Evolutionary conservation across 192 early-diverging fungal genomes (phyloP).

Genomic region (Linnemannia schmuckeri): DNA sequence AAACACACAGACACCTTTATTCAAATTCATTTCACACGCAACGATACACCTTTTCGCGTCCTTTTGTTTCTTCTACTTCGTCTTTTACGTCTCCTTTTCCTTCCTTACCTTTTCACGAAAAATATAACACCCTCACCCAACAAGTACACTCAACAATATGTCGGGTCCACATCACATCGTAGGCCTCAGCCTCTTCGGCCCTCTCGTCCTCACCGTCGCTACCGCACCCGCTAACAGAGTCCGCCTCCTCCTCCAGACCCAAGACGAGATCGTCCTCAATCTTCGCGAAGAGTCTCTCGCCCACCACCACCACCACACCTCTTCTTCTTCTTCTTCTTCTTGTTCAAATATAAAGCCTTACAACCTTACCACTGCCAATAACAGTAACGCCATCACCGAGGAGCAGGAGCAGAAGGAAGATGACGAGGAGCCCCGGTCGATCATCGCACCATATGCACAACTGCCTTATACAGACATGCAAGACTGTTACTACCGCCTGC

Average conservation of each 20-base stretch:
- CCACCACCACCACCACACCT: not conserved
- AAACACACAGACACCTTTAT: not conserved
- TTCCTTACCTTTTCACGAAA: not conserved
- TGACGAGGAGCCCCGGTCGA: constrained; percentile 34
- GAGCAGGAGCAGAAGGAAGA: constrained; percentile 7
- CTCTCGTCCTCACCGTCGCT: constrained; percentile 8
- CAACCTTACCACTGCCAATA: not conserved
- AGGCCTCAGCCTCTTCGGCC: constrained; percentile 18
- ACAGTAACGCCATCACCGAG: not conserved
- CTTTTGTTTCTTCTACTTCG: not conserved
- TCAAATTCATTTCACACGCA: no score
- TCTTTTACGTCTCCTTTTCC: not conserved
- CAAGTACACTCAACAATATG: not conserved
- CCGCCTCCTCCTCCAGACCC: constrained; percentile 37
- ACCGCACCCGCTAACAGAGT: constrained; percentile 40
- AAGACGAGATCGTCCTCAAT: constrained; percentile 52
- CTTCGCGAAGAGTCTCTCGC: constrained; percentile 40
- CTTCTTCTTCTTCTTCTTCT: not conserved
- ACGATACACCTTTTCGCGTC: not conserved
- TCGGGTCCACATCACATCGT: constrained; percentile 1
- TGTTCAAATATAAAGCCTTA: not conserved
- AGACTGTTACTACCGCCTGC: constrained; percentile 27
- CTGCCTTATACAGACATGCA: constrained; percentile 27
- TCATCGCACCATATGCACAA: constrained; percentile 43
- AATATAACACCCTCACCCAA: not conserved